Percentiles rank a stretch among this genome's conserved stretches.
These are phyloP conservation scores for Entomortierella chlamydospora DNA, from an alignment of 192 early-diverging fungal species.

Conservation along the genomic window DNA sequence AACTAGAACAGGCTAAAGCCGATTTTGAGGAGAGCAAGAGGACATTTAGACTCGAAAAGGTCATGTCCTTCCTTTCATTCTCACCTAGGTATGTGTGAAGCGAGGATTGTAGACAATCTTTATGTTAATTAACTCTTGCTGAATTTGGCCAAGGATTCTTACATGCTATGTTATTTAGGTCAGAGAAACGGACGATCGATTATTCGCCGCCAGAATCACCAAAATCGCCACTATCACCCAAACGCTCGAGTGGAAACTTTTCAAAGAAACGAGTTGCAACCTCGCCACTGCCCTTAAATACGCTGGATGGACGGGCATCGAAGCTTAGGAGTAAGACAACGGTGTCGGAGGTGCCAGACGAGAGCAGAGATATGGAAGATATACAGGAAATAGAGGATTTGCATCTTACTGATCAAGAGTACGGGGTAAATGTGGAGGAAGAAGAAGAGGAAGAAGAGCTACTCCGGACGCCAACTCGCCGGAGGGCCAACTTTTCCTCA, in stretches of 20 bases:
- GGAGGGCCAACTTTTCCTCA: not conserved
- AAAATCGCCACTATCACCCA: conserved; percentile 23
- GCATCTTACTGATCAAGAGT: not conserved
- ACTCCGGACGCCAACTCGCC: conserved; percentile 5
- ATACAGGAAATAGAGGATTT: not conserved
- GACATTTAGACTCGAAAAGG: conserved; percentile 34
- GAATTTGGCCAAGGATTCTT: not conserved
- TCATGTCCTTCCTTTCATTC: conserved; percentile 29
- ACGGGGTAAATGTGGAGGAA: not conserved
- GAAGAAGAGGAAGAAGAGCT: conserved; percentile 3
- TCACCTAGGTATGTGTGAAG: conserved; percentile 14
- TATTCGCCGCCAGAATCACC: conserved; percentile 22
- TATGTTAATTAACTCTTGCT: too few species aligned
- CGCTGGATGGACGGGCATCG: conserved; percentile 8
- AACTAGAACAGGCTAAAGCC: conserved; percentile 11
- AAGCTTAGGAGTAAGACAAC: conserved; percentile 14
- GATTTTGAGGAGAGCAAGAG: conserved; percentile 48
- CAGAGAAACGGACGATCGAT: conserved; percentile 21
- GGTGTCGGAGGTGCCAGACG: conserved; percentile 20
- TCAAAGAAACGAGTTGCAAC: conserved; percentile 38
- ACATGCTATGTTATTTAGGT: not conserved
- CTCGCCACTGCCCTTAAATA: conserved; percentile 18
- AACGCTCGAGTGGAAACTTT: not conserved
- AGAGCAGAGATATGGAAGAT: not conserved
- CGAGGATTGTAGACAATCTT: too few species aligned